A percentile compares a stretch with the other conserved stretches of the same genome.
These are phyloP conservation scores for Euphorbia lathyris DNA, from an alignment of 345 rosid genomes.

Conservation along the genomic window DNA sequence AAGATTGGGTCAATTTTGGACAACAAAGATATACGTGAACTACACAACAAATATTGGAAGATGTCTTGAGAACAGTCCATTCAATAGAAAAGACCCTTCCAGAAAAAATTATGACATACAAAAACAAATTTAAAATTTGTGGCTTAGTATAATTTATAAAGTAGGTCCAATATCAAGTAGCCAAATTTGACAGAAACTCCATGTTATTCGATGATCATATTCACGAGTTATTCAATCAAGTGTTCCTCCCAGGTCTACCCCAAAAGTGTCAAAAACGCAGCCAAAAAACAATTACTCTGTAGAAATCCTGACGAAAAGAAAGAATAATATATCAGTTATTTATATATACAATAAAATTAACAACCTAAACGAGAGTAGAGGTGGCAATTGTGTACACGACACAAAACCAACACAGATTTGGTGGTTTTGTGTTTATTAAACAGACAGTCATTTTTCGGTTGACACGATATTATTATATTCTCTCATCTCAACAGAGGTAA, in stretches of 20 bases:
- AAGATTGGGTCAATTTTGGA: not conserved
- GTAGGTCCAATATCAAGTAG: conserved; percentile 9
- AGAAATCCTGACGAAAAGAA: conserved; percentile 13
- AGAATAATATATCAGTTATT: not conserved
- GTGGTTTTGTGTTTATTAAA: too few relatives aligned
- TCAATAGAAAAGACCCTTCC: not conserved
- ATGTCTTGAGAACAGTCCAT: not conserved
- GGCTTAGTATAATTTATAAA: conserved; percentile 6
- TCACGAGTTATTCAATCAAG: conserved; percentile 24
- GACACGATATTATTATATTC: too few relatives aligned
- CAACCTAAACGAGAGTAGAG: not conserved
- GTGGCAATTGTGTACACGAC: not conserved
- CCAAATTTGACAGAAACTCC: conserved; percentile 20
- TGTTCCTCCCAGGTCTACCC: conserved; percentile 17
- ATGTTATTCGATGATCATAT: conserved; percentile 21
- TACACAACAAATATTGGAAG: not conserved
- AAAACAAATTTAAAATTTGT: not conserved
- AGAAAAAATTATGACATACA: not conserved
- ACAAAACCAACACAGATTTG: too few relatives aligned
- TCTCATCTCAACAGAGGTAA: too few relatives aligned
- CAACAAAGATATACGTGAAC: not conserved
- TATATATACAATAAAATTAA: not conserved
- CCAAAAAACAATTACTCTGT: conserved; percentile 12
- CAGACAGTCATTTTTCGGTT: too few relatives aligned
- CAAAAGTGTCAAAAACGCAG: conserved; percentile 17